Evolutionary conservation across 23 red algal genomes (phyloP), one percentile per base, ranked within the genome.

Genomic region (Gracilaria gracilis): DNA sequence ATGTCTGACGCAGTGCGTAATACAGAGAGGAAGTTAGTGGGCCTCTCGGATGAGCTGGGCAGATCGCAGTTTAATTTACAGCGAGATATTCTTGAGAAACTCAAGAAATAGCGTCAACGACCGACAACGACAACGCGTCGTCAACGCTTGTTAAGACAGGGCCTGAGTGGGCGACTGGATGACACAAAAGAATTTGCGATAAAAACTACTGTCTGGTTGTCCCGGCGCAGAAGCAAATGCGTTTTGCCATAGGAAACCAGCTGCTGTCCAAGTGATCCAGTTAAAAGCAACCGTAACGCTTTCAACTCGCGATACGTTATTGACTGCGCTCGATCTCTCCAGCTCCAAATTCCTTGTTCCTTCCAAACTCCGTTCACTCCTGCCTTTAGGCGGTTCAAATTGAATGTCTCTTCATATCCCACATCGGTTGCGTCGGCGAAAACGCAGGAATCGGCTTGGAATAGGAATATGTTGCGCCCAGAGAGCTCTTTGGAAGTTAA

Each of bases 141-240:
- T 19, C 51, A 46, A 20, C 51, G 51, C 51, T 15, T 55, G 51
- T 55, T 55, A 55, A 55, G 51, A 55, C 51, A 55, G 51, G 51
- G 51, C 51, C 51, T 55, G 9, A 55, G 51, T 46, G 37, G 58
- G 46, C 35, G 81, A 16, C 47, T 58, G 19, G 34, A 23, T 4
- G 81, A 67, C n/a, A 70, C 81, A 49, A 85, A 67, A 11, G 16
- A 17, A 35, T 85, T 85, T 15, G 13, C 6, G 20, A 85, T 70
- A 9, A 66, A 59, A 0, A 70, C 81, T 4, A 85, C 81, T 8
- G 81, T 59, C 21, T 39, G 32, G 35, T 85, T 85, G 57, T 85
- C 81, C 35, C 11, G 59, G 29, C 24, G 54, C 16, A 81, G 7
- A 34, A 87, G 25, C 33, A 87, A 3, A 9, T 59, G n/a, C 21